Conservation (phyloP, 495 filamentous ascomycete genomes). For the Filosporella fistucella region DNA sequence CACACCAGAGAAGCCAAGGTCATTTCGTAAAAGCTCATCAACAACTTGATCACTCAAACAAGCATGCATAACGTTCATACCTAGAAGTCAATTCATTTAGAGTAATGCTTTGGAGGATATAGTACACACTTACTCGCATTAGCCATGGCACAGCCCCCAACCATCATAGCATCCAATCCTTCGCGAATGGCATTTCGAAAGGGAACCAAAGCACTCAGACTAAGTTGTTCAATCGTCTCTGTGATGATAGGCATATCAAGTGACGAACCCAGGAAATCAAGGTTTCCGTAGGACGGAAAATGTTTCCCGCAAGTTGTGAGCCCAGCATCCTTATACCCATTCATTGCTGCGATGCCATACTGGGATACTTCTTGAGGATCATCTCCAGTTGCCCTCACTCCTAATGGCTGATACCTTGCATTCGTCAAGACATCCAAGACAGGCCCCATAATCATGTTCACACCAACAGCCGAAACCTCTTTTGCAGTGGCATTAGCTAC, state of each 20-base stretch:
- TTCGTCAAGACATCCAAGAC: constrained; percentile 90
- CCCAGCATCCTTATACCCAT: constrained; percentile 82
- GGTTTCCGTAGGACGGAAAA: constrained; percentile 87
- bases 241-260: constrained; percentile 89
- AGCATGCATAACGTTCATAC: constrained; percentile 85
- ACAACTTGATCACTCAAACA: constrained; percentile 89
- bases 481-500: constrained; percentile 83
- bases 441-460: constrained; percentile 88
- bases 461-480: constrained; percentile 78
- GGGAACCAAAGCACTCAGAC: constrained; percentile 75
- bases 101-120: background rate
- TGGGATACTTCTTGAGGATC: constrained; percentile 87
- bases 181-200: constrained; percentile 81
- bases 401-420: constrained; percentile 78
- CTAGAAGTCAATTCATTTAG: constrained; percentile 3
- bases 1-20: constrained; percentile 81
- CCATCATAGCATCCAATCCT: constrained; percentile 88
- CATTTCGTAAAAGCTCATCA: constrained; percentile 73
- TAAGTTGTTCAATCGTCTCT: constrained; percentile 82
- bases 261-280: constrained; percentile 85
- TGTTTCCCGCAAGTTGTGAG: constrained; percentile 86
- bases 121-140: constrained; percentile 52
- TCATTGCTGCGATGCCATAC: constrained; percentile 82
- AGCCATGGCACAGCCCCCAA: constrained; percentile 82
- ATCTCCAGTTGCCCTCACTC: constrained; percentile 77